Evolutionary conservation across 176 grass and related monocot species (phyloP).

Genomic region (Pontederia paniculata): DNA sequence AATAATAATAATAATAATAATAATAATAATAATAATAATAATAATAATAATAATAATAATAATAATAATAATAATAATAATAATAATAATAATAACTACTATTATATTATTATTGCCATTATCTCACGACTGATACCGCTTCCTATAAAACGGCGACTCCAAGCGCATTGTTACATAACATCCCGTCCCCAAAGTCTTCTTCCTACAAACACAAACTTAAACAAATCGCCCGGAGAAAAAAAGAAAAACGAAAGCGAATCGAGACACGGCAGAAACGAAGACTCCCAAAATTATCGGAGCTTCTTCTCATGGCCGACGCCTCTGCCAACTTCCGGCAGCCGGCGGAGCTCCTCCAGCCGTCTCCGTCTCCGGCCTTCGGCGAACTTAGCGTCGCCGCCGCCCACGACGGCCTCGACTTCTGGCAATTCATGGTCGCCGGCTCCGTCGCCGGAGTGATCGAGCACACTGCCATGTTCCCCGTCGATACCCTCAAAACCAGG

Average conservation of each 20-base stretch:
- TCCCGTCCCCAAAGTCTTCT: no score
- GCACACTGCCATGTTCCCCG: conserved; percentile 19
- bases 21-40: no score
- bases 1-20: no score
- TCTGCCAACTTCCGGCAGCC: conserved; percentile 8
- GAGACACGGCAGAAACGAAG: not conserved
- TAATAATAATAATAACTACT: no score
- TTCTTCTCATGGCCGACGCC: conserved; percentile 13
- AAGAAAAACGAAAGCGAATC: not conserved
- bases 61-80: no score
- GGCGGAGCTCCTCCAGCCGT: not conserved
- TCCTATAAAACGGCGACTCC: no score
- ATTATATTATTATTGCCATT: no score
- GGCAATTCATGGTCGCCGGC: conserved; percentile 19
- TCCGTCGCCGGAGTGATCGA: conserved; percentile 20
- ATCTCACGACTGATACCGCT: no score
- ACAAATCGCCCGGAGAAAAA: not conserved
- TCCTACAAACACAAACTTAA: no score
- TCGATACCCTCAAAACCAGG: conserved; percentile 17
- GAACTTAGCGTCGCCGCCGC: not conserved
- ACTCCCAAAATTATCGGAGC: not conserved
- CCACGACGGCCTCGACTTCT: conserved; percentile 11
- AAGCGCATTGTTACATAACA: no score
- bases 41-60: no score
- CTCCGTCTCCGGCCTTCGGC: not conserved